Base-by-base conservation (phyloP, 106 monocot genomes). In the Ottelia alismoides region DNA sequence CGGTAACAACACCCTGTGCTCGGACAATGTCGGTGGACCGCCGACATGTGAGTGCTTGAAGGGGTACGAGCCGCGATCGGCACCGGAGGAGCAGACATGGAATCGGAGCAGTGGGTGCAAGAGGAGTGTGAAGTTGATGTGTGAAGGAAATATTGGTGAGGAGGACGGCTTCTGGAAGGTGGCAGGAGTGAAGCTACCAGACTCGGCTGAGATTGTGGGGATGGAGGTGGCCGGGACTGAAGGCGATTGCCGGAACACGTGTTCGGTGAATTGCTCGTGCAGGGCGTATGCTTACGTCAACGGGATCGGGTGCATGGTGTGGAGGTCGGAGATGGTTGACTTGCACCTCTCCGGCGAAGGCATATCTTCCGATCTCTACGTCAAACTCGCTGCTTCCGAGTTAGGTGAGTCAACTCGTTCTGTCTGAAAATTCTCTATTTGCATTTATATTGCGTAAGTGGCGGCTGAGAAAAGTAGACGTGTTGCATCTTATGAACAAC, bases 71-170 rank as follows among this genome's bases (percentile, higher is more conserved):
- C 61, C 61, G 14, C 20, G 18, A 11, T 0, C n/a, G n/a, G n/a
- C n/a, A n/a, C n/a, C 2, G 20, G 28, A 28, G n/a, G 16, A 48
- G 61, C n/a, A 27, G 6, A 1, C 16, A 0, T 21, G 20, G 24
- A 61, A 61, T 26, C 30, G 61, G 61, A 21, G 30, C 18, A 45
- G 58, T 27, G 58, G 58, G 43, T 58, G 58, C 26, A 18, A 45
- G 17, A 24, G 58, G 45, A 58, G 40, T 2, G 27, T 27, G 0
- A 1, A 7, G 14, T 6, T 47, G 27, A 3, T 2, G 5, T 47
- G 25, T 35, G 35, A 14, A 2, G 47, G 35, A 6, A 3, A 2
- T 47, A 19, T 7, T 10, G 20, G 51, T 7, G 47, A 35, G 9
- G 9, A 35, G 14, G 47, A 47, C n/a, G 5, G 47, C 1, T 61